phyloP scores from a whole-genome alignment of 306 rosid genomes.

The Lathyrus sativus region DNA sequence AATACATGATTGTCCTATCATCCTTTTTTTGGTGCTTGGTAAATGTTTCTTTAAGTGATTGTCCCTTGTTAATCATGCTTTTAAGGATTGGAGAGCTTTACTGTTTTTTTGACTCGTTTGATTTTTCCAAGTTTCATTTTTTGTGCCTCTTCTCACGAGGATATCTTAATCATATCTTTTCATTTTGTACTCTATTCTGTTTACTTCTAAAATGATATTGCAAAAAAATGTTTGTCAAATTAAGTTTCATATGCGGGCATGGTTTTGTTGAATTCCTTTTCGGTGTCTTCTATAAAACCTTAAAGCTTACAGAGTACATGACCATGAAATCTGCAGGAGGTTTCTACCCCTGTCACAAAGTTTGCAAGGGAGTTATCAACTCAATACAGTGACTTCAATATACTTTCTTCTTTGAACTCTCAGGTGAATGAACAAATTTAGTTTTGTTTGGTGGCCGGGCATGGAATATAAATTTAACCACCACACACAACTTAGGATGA shows the following conservation, averaged over 20 bases:
- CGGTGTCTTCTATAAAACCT: slow-evolving; percentile 29
- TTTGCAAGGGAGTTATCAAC: slow-evolving; percentile 77
- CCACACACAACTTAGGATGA: slow-evolving; percentile 29
- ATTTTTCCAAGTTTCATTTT: background rate
- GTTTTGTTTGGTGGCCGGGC: slow-evolving; percentile 14
- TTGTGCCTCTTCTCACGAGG: background rate
- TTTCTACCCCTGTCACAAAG: slow-evolving; percentile 80
- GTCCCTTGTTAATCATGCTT: slow-evolving; percentile 27
- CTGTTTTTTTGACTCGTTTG: slow-evolving; percentile 10
- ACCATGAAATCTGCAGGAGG: slow-evolving; percentile 67
- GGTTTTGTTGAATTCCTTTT: slow-evolving; percentile 28
- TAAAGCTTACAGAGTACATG: slow-evolving; percentile 38
- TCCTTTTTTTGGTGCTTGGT: slow-evolving; percentile 17
- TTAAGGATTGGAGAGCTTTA: slow-evolving; percentile 15
- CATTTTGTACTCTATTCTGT: slow-evolving; percentile 13
- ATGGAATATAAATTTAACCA: slow-evolving; percentile 23
- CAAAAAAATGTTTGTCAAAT: slow-evolving; percentile 5
- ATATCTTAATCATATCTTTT: slow-evolving; percentile 22
- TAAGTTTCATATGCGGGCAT: slow-evolving; percentile 16
- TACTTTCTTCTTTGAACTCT: slow-evolving; percentile 95
- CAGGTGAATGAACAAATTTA: slow-evolving; percentile 60
- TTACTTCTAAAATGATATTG: slow-evolving; percentile 15
- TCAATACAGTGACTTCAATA: slow-evolving; percentile 88
- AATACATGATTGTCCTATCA: slow-evolving; percentile 7
- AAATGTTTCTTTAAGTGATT: slow-evolving; percentile 17